Conservation (phyloP, 768 basidiomycete species). For the Leccinellum albellum region DNA sequence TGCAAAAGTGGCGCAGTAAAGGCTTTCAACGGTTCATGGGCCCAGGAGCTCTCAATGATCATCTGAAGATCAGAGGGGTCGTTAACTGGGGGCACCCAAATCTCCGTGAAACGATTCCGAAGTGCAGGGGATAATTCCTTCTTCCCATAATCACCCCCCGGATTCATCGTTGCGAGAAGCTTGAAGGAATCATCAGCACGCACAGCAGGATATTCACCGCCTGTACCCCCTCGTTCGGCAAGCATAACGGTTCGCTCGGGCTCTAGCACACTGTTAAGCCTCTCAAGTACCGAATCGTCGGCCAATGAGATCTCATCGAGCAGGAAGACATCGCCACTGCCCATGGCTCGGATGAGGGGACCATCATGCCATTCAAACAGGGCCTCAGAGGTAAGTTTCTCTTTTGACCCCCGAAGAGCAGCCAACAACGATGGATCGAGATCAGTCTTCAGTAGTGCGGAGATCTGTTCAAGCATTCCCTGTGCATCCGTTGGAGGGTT, state of each 20-base stretch:
- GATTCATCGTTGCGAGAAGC: conserved; percentile 97
- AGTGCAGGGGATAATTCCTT: conserved; percentile 97
- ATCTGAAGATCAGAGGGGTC: conserved; percentile 67
- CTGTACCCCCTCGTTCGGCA: conserved; percentile 85
- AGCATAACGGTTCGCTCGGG: conserved; percentile 83
- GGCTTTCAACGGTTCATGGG: conserved; percentile 42
- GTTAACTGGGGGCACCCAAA: conserved; percentile 92
- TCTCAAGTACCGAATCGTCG: conserved; percentile 96
- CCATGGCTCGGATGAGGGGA: conserved; percentile 93
- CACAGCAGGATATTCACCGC: conserved; percentile 63
- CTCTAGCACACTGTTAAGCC: conserved; percentile 96
- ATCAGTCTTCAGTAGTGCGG: conserved; percentile 17
- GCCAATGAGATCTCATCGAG: conserved; percentile 97
- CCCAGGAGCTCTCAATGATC: conserved; percentile 75
- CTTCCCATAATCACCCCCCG: conserved; percentile 98
- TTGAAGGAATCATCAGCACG: conserved; percentile 70
- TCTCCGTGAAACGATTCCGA: conserved; percentile 97
- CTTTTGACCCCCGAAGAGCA: conserved; percentile 41
- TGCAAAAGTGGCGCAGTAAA: conserved; percentile 66
- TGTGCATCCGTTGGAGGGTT: conserved; percentile 20
- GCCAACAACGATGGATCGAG: conserved; percentile 31
- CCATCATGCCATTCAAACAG: conserved; percentile 98
- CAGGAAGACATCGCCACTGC: conserved; percentile 75
- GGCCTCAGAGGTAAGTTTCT: conserved; percentile 53
- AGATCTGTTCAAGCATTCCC: conserved; percentile 26